Base-by-base conservation (phyloP, 1,284 basidiomycete species). In the Coriolopsis trogii region DNA sequence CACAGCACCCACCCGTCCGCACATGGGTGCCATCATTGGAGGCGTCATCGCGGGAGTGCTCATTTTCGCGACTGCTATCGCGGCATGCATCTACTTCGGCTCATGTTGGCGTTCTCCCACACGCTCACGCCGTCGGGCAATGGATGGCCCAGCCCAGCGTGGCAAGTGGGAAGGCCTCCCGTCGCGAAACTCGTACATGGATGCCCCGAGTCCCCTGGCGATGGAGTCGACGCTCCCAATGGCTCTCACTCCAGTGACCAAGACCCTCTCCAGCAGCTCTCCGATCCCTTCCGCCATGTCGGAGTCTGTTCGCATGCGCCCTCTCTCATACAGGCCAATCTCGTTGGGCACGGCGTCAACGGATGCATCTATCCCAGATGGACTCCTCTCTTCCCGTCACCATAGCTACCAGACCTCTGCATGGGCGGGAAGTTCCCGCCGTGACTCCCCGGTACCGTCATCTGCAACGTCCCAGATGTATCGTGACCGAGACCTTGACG, bases 1-100 rank as follows among this genome's bases (percentile, higher is more conserved):
- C 26, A 34, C 61, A 4, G 40, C 56, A 3, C 60, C 61, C 6
- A 41, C 44, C 7, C 52, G 48, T 48, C 56, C 55, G 3, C 59
- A 67, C 25, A 54, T 60, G 1, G 70, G 70, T 7, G 70, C 70
- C 1, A 68, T 73, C 20, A 69, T 62, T 9, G 72, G 72, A 10
- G 69, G 70, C 23, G 66, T 73, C 25, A 53, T 73, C 24, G 71
- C 69, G 21, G 71, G 70, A 23, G 46, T 71, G 15, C 64, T 59
- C 8, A 53, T 66, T 38, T 21, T 69, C 21, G 56, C 41, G 8
- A 60, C 59, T 4, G 58, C 43, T 10, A 49, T 61, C 21, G 56
- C 51, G 3, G 62, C 53, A 5, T 49, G 69, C 40, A 49, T 67
- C 46, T 60, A 58, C 45, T 61, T 68, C 42, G 60, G 65, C 34